Base-by-base conservation (phyloP, 2,329 filamentous ascomycete species). In the Myriangium duriaei region DNA sequence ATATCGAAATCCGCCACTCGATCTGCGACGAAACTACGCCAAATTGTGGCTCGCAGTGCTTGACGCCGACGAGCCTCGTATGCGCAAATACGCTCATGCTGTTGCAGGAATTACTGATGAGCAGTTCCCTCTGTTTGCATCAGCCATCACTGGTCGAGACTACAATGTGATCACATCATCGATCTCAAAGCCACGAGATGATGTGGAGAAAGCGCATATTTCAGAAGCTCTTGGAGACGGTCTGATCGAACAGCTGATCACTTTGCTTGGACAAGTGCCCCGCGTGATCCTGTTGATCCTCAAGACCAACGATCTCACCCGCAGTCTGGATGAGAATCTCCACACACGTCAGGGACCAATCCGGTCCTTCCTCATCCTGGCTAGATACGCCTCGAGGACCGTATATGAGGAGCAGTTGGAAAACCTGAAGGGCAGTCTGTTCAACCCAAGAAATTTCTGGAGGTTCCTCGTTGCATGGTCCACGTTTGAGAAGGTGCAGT, bases 11-110 rank as follows among this genome's bases (percentile, higher is more conserved):
- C 96, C 96, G 37, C 83, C 87, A 0, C 66, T 76, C 40, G 63
- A 74, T 2, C 62, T 95, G 17, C 79, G 86, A 37, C 76, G 86
- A 15, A 83, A 80, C 12, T 98, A 98, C 52, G 91, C 91, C 37
- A 93, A 95, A 60, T 81, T 98, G 56, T 98, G 91, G 91, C 76
- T 98, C 9, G 87, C 91, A 4, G 84, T 98, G 15, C 81, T 98
- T 37, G 84, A 96, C 49, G 81, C 81, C 0, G 84, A 98, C 53
- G 79, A 94, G 61, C 61, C 69, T 3, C 68, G 70, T 13, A 98
- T 98, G 91, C 80, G 85, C 48, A 76, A 79, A 51, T 93, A 94
- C 56, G 81, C 88, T 2, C 74, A 79, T 49, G 82, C 94, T 52
- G 85, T 96, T 2, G 91, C 88, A 2, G 85, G 85, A 10, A 79